Evolutionary conservation across 768 basidiomycete genomes (phyloP).

Genomic region (Tephrocybe sp.): DNA sequence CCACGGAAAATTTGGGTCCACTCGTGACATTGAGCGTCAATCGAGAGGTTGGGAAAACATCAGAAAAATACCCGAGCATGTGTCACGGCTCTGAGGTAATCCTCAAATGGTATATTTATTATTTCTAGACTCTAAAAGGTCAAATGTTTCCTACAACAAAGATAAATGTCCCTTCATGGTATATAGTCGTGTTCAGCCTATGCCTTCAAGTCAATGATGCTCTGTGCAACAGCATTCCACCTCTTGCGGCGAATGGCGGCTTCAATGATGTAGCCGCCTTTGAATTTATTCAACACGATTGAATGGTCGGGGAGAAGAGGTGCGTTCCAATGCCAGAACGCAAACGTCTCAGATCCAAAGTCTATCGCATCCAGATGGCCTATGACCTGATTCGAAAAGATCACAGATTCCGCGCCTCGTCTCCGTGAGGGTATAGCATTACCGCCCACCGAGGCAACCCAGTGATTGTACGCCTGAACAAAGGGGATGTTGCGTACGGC

Average conservation of each 20-base stretch:
- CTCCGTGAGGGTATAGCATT: constrained; percentile 6
- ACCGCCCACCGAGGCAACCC: constrained; percentile 6
- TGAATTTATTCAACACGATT: constrained; percentile 8
- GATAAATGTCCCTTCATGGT: neutral
- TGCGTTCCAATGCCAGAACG: constrained; percentile 9
- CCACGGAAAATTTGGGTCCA: too few species aligned
- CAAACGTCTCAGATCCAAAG: constrained; percentile 7
- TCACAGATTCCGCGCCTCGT: neutral
- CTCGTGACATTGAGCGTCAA: too few species aligned
- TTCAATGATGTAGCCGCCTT: constrained; percentile 7
- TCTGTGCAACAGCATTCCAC: constrained; percentile 1
- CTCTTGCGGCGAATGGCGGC: constrained; percentile 1
- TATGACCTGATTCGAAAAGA: constrained; percentile 9
- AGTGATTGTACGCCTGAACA: constrained; percentile 3
- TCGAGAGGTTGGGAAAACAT: too few species aligned
- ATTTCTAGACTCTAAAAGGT: too few species aligned
- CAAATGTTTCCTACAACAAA: too few species aligned
- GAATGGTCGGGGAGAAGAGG: constrained; percentile 4
- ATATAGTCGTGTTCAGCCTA: too few species aligned
- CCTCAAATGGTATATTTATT: too few species aligned
- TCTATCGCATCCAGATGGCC: constrained; percentile 2
- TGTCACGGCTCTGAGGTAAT: too few species aligned
- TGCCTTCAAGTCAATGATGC: neutral
- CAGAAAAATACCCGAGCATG: too few species aligned
- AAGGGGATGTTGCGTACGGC: constrained; percentile 7